phyloP scores from a whole-genome alignment of 2,329 filamentous ascomycete species.

The Penicillium fuscoglaucum region DNA sequence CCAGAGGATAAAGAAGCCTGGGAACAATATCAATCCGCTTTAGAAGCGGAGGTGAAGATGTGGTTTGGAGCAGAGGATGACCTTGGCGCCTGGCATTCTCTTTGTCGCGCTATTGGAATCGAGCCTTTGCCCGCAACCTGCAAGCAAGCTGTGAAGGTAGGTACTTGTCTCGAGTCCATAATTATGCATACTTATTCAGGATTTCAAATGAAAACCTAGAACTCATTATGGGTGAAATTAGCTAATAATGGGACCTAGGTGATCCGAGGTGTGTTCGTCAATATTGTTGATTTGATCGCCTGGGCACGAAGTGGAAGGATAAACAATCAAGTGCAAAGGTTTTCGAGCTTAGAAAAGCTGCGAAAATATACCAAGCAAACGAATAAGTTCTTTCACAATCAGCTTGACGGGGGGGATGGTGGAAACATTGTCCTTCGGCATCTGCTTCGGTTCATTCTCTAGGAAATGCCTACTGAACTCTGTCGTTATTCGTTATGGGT shows the following conservation, averaged over 20 bases:
- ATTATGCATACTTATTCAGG: background rate
- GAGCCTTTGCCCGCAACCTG: background rate
- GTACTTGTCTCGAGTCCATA: background rate
- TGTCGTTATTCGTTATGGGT: no score
- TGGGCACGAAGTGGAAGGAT: background rate
- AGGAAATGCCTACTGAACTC: no score
- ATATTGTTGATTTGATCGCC: background rate
- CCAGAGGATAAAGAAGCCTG: background rate
- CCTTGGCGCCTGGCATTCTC: background rate
- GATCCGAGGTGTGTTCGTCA: background rate
- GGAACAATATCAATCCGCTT: background rate
- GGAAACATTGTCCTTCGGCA: background rate
- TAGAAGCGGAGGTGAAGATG: background rate
- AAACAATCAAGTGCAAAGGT: background rate
- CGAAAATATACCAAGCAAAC: background rate
- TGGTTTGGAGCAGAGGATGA: constrained; percentile 1
- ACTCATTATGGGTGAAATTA: background rate
- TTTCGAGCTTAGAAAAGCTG: background rate
- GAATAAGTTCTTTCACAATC: background rate
- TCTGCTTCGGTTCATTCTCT: background rate
- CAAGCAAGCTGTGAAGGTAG: background rate
- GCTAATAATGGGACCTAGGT: background rate
- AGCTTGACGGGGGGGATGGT: no score
- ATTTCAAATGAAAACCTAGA: no score
- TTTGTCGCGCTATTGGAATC: background rate